These are phyloP conservation scores for Fonsecaea nubica DNA, from an alignment of 2,329 filamentous ascomycete species.

Conservation along the genomic window DNA sequence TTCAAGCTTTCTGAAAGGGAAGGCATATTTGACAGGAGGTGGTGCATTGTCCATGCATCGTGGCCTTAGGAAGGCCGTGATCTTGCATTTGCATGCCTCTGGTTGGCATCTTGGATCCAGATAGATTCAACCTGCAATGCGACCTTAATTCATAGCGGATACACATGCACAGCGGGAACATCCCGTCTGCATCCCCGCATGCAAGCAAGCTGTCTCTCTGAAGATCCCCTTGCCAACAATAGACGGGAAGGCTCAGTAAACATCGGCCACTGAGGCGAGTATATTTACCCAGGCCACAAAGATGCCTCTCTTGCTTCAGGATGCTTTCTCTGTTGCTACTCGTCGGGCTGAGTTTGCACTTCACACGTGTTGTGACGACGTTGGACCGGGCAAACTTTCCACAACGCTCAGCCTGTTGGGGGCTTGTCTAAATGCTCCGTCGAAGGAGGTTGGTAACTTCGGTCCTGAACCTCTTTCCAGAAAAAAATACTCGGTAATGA, in stretches of 20 bases:
- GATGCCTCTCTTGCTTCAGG: background rate
- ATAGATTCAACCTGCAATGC: constrained; percentile 33
- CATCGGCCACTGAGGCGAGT: background rate
- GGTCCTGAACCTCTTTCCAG: constrained; percentile 1
- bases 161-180: constrained; percentile 32
- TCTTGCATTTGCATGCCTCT: constrained; percentile 29
- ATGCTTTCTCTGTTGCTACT: background rate
- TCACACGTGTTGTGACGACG: constrained; percentile 9
- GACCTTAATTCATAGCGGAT: constrained; percentile 35
- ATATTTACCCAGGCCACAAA: background rate
- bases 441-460: background rate
- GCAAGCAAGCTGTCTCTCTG: constrained; percentile 26
- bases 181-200: constrained; percentile 34
- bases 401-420: background rate
- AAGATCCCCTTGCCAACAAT: constrained; percentile 25
- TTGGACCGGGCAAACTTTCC: background rate
- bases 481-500: background rate
- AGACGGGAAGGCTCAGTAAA: background rate
- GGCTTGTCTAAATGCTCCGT: background rate
- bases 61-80: constrained; percentile 22
- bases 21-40: background rate
- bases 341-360: background rate
- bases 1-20: constrained; percentile 15
- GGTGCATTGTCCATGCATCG: constrained; percentile 12
- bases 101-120: constrained; percentile 18